A percentile compares a stretch with the other conserved stretches of the same genome.
Evolutionary conservation across 352 stramenopile genomes (phyloP).

Genomic region (Phytophthora sp.): DNA sequence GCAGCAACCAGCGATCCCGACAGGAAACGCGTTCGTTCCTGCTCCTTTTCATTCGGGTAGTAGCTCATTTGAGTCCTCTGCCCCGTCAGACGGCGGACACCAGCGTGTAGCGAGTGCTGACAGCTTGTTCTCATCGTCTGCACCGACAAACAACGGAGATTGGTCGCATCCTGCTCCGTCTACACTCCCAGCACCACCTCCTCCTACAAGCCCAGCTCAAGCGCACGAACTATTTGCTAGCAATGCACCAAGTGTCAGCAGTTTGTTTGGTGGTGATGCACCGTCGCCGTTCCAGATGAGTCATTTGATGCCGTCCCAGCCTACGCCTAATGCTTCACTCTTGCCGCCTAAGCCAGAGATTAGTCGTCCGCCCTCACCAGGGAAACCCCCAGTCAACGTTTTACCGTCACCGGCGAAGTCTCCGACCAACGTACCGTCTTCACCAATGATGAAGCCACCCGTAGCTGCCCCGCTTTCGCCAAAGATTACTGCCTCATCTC

Average conservation of each 20-base stretch:
- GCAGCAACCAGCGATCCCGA: constrained; percentile 1
- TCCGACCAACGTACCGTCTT: neutral
- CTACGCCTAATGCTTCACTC: neutral
- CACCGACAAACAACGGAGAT: constrained; percentile 25
- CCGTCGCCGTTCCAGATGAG: constrained; percentile 13
- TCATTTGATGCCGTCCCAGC: neutral
- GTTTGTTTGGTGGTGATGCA: constrained; percentile 39
- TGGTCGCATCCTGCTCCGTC: constrained; percentile 5
- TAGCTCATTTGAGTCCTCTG: constrained; percentile 28
- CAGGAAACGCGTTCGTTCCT: constrained; percentile 26
- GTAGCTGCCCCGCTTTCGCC: neutral
- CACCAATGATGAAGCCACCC: constrained; percentile 21
- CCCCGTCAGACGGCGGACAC: constrained; percentile 10
- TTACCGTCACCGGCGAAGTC: constrained; percentile 14
- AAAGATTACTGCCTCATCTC: constrained; percentile 16
- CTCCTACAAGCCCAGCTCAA: constrained; percentile 29
- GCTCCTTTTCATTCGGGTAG: constrained; percentile 14
- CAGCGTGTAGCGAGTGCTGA: constrained; percentile 34
- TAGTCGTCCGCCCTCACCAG: constrained; percentile 5
- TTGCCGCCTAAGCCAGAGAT: constrained; percentile 15
- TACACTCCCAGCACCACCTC: neutral
- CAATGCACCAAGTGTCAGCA: constrained; percentile 39
- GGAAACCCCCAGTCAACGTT: constrained; percentile 6
- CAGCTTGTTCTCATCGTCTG: constrained; percentile 36
- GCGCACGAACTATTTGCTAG: constrained; percentile 45